phyloP scores from a whole-genome alignment of 176 grass and related monocot genomes.

The Cenchrus americanus region DNA sequence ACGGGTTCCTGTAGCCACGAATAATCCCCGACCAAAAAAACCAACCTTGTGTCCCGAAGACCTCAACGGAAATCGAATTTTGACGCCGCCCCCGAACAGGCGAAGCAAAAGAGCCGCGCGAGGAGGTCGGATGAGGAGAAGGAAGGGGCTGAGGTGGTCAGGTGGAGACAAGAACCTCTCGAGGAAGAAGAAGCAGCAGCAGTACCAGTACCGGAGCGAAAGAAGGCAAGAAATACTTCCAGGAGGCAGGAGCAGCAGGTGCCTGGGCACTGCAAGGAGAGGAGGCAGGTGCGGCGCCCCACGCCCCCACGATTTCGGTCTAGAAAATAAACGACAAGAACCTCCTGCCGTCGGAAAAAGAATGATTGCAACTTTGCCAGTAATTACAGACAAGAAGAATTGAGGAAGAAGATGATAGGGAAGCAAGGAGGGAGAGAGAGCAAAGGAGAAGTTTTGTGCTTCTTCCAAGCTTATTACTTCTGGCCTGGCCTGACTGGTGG shows the following conservation, averaged over 20 bases:
- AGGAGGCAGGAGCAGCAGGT: conserved; percentile 38
- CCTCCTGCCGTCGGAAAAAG: conserved; percentile 7
- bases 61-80: conserved; percentile 38
- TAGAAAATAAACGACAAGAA: conserved; percentile 40
- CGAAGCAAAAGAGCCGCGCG: background rate
- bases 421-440: background rate
- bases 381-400: conserved; percentile 14
- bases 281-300: conserved; percentile 25
- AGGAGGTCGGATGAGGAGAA: conserved; percentile 17
- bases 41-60: conserved; percentile 31
- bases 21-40: conserved; percentile 19
- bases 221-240: conserved; percentile 18
- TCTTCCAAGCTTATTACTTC: background rate
- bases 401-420: background rate
- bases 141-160: conserved; percentile 18
- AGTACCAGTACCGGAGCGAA: conserved; percentile 10
- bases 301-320: conserved; percentile 45
- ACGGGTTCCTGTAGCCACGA: background rate
- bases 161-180: conserved; percentile 13
- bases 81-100: conserved; percentile 10
- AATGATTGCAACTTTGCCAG: conserved; percentile 29
- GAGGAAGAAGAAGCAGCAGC: conserved; percentile 19
- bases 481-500: background rate
- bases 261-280: conserved; percentile 26
- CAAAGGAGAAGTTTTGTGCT: conserved; percentile 13